phyloP scores from a whole-genome alignment of 2,329 filamentous ascomycete species.

The Dichotomopilus funicola region DNA sequence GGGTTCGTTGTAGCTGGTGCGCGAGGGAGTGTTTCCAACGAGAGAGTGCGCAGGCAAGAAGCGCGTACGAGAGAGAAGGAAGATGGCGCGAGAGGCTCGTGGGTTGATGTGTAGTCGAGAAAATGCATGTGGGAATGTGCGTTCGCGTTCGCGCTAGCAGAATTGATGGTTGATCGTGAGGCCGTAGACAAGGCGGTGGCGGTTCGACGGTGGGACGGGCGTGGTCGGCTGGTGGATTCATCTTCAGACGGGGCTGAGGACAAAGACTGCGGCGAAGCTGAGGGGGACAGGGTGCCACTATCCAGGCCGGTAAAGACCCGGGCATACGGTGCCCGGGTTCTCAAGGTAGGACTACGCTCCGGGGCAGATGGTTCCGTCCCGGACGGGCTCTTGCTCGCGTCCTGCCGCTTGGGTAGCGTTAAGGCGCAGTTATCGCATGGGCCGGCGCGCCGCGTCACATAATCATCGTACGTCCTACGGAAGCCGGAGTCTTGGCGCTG shows the following conservation, averaged over 20 bases:
- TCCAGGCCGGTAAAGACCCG: conserved; percentile 42
- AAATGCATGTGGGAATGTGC: conserved; percentile 50
- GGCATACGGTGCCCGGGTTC: conserved; percentile 55
- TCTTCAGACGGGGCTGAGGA: conserved; percentile 37
- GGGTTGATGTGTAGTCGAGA: conserved; percentile 62
- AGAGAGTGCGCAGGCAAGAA: conserved; percentile 59
- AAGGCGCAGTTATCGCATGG: conserved; percentile 65
- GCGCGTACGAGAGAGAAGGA: conserved; percentile 62
- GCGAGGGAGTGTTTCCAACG: conserved; percentile 59
- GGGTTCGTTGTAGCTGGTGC: conserved; percentile 32
- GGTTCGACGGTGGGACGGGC: conserved; percentile 33
- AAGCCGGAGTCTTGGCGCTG: conserved; percentile 53
- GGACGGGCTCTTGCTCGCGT: conserved; percentile 34
- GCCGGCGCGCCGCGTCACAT: conserved; percentile 55
- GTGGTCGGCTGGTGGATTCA: conserved; percentile 28
- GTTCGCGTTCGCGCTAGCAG: conserved; percentile 34
- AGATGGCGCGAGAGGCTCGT: conserved; percentile 54
- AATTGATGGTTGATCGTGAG: conserved; percentile 49
- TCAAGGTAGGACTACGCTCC: conserved; percentile 43
- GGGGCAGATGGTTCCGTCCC: conserved; percentile 25
- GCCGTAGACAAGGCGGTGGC: conserved; percentile 39
- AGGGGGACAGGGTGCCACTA: conserved; percentile 42
- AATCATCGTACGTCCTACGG: conserved; percentile 57
- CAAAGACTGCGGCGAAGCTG: conserved; percentile 43
- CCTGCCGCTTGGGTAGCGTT: conserved; percentile 50